Evolutionary conservation across 768 basidiomycete species (phyloP), one percentile per base, ranked within the genome.

Genomic region (Daedaleopsis nitida): DNA sequence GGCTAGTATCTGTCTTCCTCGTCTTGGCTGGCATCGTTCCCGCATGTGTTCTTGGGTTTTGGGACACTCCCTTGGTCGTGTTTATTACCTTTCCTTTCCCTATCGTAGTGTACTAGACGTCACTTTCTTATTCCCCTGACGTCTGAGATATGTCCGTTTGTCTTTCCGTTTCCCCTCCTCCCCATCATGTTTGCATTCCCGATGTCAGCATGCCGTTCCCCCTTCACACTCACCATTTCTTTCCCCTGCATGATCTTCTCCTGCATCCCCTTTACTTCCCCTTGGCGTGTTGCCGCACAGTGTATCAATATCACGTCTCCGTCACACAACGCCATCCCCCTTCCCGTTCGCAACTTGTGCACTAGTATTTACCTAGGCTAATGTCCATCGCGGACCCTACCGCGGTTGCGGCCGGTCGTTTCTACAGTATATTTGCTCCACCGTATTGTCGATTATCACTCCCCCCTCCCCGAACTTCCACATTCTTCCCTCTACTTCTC

Each of bases 21-120:
- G 52, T 59, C 61, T 69, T 66, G 65, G 65, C 65, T 67, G 66
- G 66, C 63, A 58, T 53, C 43, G 55, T 58, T 54, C 56, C 63
- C 16, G 61, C 59, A 57, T 74, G 74, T 78, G 73, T 75, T 78
- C 72, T 78, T 77, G 79, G 73, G 75, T 80, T 72, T 52, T 62
- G 58, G 63, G 65, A 66, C 65, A 58, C 53, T 64, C 39, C 56
- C 54, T 65, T 67, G 56, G 59, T 66, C 54, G 59, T 64, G 58
- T 64, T 63, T 68, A 63, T 59, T 63, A 27, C 58, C 38, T 57
- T 53, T 43, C 38, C 23, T 27, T 62, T 58, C 38, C 27, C 51
- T 60, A 61, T 58, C 60, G 58, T 62, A 62, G 48, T 65, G 62
- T 57, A 60, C 58, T 54, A 44, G 62, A 39, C 54, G 55, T 64